Percentiles rank a stretch among this genome's conserved stretches.
phyloP scores from a whole-genome alignment of 2,329 filamentous ascomycete species.

The Ceratocystis smalleyi region DNA sequence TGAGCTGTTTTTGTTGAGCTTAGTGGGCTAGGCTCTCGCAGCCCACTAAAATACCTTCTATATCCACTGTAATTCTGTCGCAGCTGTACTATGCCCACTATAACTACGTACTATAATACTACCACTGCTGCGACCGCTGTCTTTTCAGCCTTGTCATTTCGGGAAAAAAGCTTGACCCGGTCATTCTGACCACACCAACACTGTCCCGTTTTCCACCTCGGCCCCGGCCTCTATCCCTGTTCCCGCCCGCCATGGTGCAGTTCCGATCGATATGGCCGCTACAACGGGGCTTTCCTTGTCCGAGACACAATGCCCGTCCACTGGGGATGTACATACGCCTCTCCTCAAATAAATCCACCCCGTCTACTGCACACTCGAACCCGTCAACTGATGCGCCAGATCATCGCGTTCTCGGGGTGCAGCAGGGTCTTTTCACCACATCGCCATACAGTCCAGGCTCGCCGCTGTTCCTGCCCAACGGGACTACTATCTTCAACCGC shows the following conservation, averaged over 20 bases:
- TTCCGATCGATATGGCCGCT: not conserved
- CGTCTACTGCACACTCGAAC: not conserved
- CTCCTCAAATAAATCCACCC: not conserved
- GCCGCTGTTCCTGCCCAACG: conserved; percentile 69
- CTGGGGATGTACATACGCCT: not conserved
- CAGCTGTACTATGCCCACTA: not conserved
- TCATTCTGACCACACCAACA: not conserved
- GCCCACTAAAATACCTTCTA: not conserved
- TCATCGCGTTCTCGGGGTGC: conserved; percentile 43
- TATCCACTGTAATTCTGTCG: not conserved
- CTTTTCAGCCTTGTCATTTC: not conserved
- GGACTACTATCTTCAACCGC: conserved; percentile 68
- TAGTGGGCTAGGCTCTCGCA: not conserved
- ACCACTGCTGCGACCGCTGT: not conserved
- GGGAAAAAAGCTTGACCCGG: not conserved
- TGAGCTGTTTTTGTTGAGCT: not conserved
- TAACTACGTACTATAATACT: not conserved
- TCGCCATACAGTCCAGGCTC: conserved; percentile 72
- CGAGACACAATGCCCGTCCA: not conserved
- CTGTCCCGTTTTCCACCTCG: not conserved
- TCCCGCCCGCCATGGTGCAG: conserved; percentile 10
- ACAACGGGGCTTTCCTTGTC: not conserved
- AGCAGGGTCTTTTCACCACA: conserved; percentile 65
- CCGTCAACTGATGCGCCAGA: conserved; percentile 27
- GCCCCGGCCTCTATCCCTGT: not conserved